Base-by-base conservation (phyloP, 2,329 filamentous ascomycete genomes). In the Amesomyces nigricolor region DNA sequence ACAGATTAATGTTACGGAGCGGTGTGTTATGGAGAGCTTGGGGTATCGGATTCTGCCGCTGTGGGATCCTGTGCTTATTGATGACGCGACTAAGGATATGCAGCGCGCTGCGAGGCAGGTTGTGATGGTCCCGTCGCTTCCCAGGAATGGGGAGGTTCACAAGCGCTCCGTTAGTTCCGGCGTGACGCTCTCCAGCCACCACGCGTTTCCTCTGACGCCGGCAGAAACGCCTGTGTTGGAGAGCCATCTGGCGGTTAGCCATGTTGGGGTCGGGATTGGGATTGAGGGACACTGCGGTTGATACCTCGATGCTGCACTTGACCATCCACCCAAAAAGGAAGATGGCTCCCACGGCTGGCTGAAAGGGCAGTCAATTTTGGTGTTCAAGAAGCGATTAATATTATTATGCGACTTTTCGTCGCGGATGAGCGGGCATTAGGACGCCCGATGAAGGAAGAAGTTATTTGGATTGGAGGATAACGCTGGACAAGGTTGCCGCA, bases 1-100 rank as follows among this genome's bases (percentile, higher is more conserved):
- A 54, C 82, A 87, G 72, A 75, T 87, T 63, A 85, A 85, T 62
- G 76, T 76, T 48, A 86, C 83, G 1, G 83, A 87, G 68, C 74
- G 80, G 46, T 80, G 77, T 68, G 78, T 87, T 62, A 80, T 86
- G 75, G 80, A 85, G 71, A 82, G 78, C 66, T 73, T 87, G 46
- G 75, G 77, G 59, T 87, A 85, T 68, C 76, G 82, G 53, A 79
- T 87, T 64, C 69, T 86, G 68, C 81, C 81, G 6, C 72, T 87
- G 9, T 82, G 76, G 67, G 73, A 81, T 47, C 74, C 77, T 2
- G 74, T 75, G 37, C 75, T 81, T 58, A 77, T 87, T 58, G 72
- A 75, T 38, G 79, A 83, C 59, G 82, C 82, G 10, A 73, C 83
- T 66, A 76, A 78, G 53, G 82, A 86, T 64, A 87, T 87, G 80